Evolutionary conservation across 2,329 filamentous ascomycete species (phyloP).

Genomic region (Metarhizium anisopliae): DNA sequence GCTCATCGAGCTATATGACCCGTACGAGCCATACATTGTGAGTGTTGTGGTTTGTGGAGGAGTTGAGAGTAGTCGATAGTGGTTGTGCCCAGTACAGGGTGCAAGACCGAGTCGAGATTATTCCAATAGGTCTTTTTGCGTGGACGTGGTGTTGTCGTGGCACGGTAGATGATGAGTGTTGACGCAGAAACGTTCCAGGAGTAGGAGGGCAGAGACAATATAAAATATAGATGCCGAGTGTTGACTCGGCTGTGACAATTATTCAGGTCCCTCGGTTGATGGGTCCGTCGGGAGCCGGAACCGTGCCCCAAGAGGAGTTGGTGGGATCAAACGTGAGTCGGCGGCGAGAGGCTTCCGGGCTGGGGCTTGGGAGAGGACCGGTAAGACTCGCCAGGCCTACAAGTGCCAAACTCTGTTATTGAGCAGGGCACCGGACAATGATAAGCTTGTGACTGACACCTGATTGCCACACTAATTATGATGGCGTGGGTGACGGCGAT

Average conservation of each 20-base stretch:
- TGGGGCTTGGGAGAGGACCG: neutral
- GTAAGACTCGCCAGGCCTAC: neutral
- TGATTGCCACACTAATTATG: neutral
- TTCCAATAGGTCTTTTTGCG: neutral
- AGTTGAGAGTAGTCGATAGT: neutral
- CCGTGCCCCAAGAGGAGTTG: neutral
- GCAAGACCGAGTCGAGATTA: neutral
- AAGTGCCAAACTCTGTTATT: neutral
- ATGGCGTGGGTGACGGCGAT: neutral
- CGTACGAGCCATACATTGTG: constrained; percentile 40
- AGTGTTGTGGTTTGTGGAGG: neutral
- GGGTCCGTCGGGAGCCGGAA: constrained; percentile 6
- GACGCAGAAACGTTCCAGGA: neutral
- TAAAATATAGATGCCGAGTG: neutral
- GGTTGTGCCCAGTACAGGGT: neutral
- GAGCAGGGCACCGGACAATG: neutral
- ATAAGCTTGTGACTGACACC: neutral
- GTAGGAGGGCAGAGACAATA: neutral
- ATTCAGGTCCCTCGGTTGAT: constrained; percentile 6
- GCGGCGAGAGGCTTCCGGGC: neutral
- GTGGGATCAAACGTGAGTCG: neutral
- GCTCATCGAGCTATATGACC: constrained; percentile 41
- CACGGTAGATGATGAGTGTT: neutral
- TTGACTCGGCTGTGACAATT: neutral
- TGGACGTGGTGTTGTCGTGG: neutral